Evolutionary conservation across 2,329 filamentous ascomycete species (phyloP).

Genomic region (Xylariaceae sp.): DNA sequence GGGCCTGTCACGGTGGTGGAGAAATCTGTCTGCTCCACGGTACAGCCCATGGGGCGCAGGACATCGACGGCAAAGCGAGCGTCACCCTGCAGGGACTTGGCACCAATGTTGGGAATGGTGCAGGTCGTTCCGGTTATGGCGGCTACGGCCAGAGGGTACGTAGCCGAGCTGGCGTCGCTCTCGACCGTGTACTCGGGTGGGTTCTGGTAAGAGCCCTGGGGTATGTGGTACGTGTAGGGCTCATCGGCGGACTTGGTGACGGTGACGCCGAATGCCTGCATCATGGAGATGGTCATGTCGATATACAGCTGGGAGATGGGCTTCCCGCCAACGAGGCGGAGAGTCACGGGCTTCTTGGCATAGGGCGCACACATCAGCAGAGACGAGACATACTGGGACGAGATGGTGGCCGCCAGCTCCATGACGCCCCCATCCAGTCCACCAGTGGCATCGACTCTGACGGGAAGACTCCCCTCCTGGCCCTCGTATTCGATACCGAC

Average conservation of each 20-base stretch:
- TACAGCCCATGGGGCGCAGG: conserved; percentile 86
- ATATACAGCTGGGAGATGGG: conserved; percentile 97
- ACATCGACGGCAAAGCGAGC: conserved; percentile 90
- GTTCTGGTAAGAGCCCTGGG: conserved; percentile 74
- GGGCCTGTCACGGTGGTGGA: conserved; percentile 94
- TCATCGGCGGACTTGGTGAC: conserved; percentile 72
- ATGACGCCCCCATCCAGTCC: conserved; percentile 84
- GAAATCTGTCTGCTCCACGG: conserved; percentile 71
- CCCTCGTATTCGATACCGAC: conserved; percentile 83
- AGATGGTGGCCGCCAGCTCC: conserved; percentile 87
- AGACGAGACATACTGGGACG: conserved; percentile 98
- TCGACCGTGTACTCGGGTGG: conserved; percentile 84
- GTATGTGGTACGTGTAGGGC: conserved; percentile 88
- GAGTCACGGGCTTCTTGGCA: conserved; percentile 84
- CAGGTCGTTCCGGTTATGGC: conserved; percentile 94
- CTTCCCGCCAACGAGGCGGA: conserved; percentile 89
- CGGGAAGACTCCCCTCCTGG: conserved; percentile 72
- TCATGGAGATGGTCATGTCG: conserved; percentile 98
- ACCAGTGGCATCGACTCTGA: conserved; percentile 73
- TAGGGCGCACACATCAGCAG: conserved; percentile 96
- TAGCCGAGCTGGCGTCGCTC: conserved; percentile 95
- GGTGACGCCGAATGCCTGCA: conserved; percentile 80
- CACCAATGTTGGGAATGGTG: conserved; percentile 94
- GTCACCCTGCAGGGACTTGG: conserved; percentile 85
- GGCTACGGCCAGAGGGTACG: conserved; percentile 87